Conservation (phyloP, 108 stramenopile genomes). For the Stephanodiscus triporus region DNA sequence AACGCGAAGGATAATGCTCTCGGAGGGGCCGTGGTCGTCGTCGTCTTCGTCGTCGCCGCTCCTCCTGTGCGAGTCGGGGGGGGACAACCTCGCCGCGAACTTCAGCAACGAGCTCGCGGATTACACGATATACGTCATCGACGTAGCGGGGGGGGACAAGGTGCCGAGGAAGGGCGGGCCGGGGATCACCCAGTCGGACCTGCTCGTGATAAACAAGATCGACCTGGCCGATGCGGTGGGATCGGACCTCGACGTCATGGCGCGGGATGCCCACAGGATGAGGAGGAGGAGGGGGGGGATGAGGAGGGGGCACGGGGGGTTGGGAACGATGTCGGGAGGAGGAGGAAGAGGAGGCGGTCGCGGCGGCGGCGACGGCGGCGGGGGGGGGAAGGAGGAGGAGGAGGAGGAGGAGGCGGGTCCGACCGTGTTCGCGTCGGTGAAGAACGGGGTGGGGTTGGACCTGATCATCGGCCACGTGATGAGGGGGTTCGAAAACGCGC, state of each 20-base stretch:
- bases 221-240: slow-evolving; percentile 98
- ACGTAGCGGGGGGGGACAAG: slow-evolving; percentile 99
- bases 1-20: slow-evolving; percentile 63
- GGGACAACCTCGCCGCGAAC: slow-evolving; percentile 98
- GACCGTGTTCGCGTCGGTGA: slow-evolving; percentile 93
- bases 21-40: slow-evolving; percentile 6
- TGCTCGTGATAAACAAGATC: slow-evolving; percentile 97
- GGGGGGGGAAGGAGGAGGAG: slow-evolving; percentile 18
- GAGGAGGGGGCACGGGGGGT: slow-evolving; percentile 57
- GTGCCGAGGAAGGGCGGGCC: slow-evolving; percentile 99
- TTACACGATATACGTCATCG: slow-evolving; percentile 98
- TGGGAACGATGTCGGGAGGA: slow-evolving; percentile 87
- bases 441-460: slow-evolving; percentile 76
- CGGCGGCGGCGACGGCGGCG: not conserved
- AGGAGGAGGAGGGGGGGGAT: slow-evolving; percentile 66
- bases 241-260: slow-evolving; percentile 93
- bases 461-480: slow-evolving; percentile 74
- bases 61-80: slow-evolving; percentile 93
- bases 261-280: slow-evolving; percentile 90
- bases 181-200: slow-evolving; percentile 95
- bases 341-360: slow-evolving; percentile 71
- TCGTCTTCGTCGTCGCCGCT: slow-evolving; percentile 51
- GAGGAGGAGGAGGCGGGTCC: slow-evolving; percentile 61
- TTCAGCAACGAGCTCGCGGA: slow-evolving; percentile 96
- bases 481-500: slow-evolving; percentile 49